phyloP scores from a whole-genome alignment of 2,329 filamentous ascomycete species.

The Microthyrium microscopicum region DNA sequence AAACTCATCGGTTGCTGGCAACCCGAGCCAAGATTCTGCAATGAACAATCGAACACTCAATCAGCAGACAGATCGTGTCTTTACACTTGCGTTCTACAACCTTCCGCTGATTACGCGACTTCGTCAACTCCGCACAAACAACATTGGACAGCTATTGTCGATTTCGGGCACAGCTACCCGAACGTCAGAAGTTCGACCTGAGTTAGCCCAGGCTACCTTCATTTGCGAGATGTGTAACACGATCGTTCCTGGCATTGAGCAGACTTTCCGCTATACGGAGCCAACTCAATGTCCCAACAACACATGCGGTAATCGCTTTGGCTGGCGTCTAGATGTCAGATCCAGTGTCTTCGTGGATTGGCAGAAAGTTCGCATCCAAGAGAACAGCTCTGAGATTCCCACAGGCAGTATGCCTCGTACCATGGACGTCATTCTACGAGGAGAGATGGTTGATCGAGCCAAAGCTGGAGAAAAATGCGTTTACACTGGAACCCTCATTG shows the following conservation, averaged over 20 bases:
- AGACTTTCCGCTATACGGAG: conserved; percentile 94
- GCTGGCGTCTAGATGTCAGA: conserved; percentile 93
- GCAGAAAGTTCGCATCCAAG: conserved; percentile 96
- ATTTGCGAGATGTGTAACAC: conserved; percentile 76
- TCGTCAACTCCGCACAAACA: conserved; percentile 68
- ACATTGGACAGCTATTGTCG: conserved; percentile 84
- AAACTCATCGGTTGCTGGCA: conserved; percentile 42
- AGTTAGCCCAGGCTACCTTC: conserved; percentile 84
- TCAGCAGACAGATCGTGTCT: conserved; percentile 93
- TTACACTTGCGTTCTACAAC: conserved; percentile 86
- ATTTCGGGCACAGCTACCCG: conserved; percentile 94
- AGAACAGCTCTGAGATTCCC: conserved; percentile 95
- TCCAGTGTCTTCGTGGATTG: conserved; percentile 98
- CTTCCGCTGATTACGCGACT: conserved; percentile 74
- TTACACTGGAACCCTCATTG: conserved; percentile 89
- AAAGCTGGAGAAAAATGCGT: conserved; percentile 98
- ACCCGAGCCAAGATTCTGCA: conserved; percentile 41
- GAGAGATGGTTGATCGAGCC: conserved; percentile 92
- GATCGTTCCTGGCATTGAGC: conserved; percentile 79
- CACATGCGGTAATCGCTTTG: conserved; percentile 71
- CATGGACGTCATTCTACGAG: conserved; percentile 89
- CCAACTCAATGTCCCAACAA: conserved; percentile 86
- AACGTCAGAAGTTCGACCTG: conserved; percentile 90
- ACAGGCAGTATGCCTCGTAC: conserved; percentile 97
- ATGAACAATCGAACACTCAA: conserved; percentile 62